Base-by-base conservation (phyloP, 2,329 filamentous ascomycete species). In the Trichoderma citrinoviride region DNA sequence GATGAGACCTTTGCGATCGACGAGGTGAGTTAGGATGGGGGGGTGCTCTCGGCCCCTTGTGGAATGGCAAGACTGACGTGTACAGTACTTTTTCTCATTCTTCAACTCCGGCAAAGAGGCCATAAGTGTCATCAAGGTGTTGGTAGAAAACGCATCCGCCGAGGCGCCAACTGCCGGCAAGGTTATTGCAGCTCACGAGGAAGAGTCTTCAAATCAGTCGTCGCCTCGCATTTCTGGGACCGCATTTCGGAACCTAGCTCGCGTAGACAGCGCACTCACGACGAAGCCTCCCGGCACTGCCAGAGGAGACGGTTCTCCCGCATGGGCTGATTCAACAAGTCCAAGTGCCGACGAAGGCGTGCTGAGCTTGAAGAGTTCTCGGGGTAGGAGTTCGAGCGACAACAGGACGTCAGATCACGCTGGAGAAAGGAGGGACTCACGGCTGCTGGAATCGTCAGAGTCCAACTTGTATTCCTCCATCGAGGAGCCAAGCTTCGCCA, bases 1-100 rank as follows among this genome's bases (percentile, higher is more conserved):
- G 92, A 95, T 68, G 94, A 97, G 76, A 96, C 92, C 0, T 98
- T 91, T 77, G 93, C 93, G 3, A 91, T 98, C 68, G 95, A 99
- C 72, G 95, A 99, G 83, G 91, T 92, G 14, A 7, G 17, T 75
- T 97, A 95, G 2, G 19, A 52, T 19, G 3, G 43, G 49, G 21
- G 5, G 10, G 75, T 97, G 97, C 76, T 94, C 93, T 0, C 97
- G 97, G 77, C 96, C 7, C 12, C 5, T 3, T 17, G 40, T 40
- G 7, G 2, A 21, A 10, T n/a, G 33, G 23, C 15, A 25, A n/a
- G 33, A 7, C 50, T 62, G 15, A 55, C 15, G 8, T 54, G 10
- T 33, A 4, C 8, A 93, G 87, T 97, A 98, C 75, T 98, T 96
- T 75, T 98, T 99, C 76, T 95, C 93, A 0, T 98, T 98, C 77